Evolutionary conservation across 768 basidiomycete species (phyloP).

Genomic region (Suillus subaureus): DNA sequence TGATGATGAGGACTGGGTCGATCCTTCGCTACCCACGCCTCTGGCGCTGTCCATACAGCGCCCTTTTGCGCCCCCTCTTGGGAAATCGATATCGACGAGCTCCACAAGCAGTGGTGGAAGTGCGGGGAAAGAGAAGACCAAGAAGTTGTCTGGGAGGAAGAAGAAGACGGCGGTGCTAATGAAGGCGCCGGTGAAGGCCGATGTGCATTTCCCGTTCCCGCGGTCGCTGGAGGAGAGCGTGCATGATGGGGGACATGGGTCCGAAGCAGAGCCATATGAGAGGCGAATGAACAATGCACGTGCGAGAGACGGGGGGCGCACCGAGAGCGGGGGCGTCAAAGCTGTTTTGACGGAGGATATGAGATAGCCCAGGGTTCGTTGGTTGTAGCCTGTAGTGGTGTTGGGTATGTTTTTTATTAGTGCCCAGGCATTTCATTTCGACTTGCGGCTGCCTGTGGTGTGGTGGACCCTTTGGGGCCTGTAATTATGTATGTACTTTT

Average conservation of each 20-base stretch:
- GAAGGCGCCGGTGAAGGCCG: slow-evolving; percentile 29
- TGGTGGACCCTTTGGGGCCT: slow-evolving; percentile 19
- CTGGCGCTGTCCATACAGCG: slow-evolving; percentile 27
- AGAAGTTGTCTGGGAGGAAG: slow-evolving; percentile 34
- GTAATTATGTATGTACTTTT: slow-evolving; percentile 26
- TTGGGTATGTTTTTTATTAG: slow-evolving; percentile 16
- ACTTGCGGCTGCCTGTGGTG: slow-evolving; percentile 16
- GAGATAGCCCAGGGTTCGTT: slow-evolving; percentile 14
- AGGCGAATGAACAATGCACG: slow-evolving; percentile 72
- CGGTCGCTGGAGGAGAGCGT: slow-evolving; percentile 46
- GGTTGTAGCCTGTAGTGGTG: slow-evolving; percentile 10
- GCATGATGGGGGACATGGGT: slow-evolving; percentile 27
- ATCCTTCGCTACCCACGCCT: slow-evolving; percentile 54
- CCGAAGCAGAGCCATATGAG: slow-evolving; percentile 25
- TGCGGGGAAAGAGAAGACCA: slow-evolving; percentile 31
- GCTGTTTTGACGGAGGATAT: slow-evolving; percentile 57
- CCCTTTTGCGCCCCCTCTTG: slow-evolving; percentile 30
- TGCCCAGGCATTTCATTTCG: slow-evolving; percentile 14
- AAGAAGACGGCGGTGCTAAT: slow-evolving; percentile 43
- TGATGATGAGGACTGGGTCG: slow-evolving; percentile 66
- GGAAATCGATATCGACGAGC: slow-evolving; percentile 28
- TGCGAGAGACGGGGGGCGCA: slow-evolving; percentile 79
- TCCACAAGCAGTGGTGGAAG: slow-evolving; percentile 28
- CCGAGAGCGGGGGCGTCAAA: slow-evolving; percentile 85
- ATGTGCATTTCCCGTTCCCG: slow-evolving; percentile 66